Conservation (phyloP, 768 basidiomycete genomes). For the Pulveroboletus sp. region DNA sequence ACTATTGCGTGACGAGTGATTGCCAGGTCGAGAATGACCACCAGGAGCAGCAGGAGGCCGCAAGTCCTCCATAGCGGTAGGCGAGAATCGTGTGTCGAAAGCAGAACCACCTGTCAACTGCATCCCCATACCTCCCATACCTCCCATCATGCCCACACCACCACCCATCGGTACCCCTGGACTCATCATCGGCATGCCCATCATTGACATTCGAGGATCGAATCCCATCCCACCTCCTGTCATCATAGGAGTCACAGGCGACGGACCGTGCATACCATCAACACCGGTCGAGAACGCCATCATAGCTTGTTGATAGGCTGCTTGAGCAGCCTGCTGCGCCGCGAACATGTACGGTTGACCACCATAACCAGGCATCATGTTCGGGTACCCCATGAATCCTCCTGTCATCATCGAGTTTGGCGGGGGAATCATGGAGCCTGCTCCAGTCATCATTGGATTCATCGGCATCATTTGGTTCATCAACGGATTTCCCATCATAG, state of each 20-base stretch:
- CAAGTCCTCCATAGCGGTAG: conserved; percentile 28
- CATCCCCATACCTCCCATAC: conserved; percentile 41
- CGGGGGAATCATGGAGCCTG: conserved; percentile 46
- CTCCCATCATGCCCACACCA: conserved; percentile 37
- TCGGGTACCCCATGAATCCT: conserved; percentile 39
- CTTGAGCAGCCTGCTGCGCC: conserved; percentile 74
- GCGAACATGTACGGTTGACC: conserved; percentile 83
- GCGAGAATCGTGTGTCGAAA: conserved; percentile 57
- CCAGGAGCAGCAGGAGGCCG: conserved; percentile 27
- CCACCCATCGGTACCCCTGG: conserved; percentile 32
- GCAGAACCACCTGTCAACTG: conserved; percentile 61
- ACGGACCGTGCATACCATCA: conserved; percentile 37
- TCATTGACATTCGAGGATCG: conserved; percentile 82
- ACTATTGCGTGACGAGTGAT: conserved; percentile 42
- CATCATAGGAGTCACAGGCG: conserved; percentile 52
- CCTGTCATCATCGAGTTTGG: conserved; percentile 52
- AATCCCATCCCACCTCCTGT: conserved; percentile 50
- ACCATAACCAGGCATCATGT: conserved; percentile 37
- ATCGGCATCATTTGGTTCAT: conserved; percentile 44
- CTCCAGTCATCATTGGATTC: conserved; percentile 55
- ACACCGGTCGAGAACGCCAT: conserved; percentile 78
- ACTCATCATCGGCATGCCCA: conserved; percentile 69
- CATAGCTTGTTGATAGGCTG: conserved; percentile 89
- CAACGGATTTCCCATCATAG: conserved; percentile 73
- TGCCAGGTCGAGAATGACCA: conserved; percentile 26